Percentiles rank a stretch among this genome's conserved stretches.
Evolutionary conservation across 768 basidiomycete species (phyloP).

Genomic region (Mycena epipterygia): DNA sequence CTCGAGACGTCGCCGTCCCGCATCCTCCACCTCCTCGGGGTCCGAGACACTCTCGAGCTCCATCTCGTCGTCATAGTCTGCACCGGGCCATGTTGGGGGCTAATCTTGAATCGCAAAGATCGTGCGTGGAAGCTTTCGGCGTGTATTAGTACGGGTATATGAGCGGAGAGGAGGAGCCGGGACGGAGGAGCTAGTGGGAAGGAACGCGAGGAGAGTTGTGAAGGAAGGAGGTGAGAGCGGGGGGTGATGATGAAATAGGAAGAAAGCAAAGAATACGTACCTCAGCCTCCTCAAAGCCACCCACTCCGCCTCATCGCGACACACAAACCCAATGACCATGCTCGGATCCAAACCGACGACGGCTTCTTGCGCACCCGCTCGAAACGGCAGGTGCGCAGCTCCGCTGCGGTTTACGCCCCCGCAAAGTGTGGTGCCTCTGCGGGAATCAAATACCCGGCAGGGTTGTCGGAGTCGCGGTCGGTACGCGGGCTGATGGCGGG

Average conservation of each 20-base stretch:
- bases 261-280: slow-evolving; percentile 58
- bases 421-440: slow-evolving; percentile 72
- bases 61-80: slow-evolving; percentile 80
- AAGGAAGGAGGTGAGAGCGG: too few species aligned
- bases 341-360: slow-evolving; percentile 92
- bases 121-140: not conserved
- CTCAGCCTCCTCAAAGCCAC: slow-evolving; percentile 79
- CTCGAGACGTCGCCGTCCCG: slow-evolving; percentile 37
- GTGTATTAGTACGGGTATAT: not conserved
- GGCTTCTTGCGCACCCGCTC: slow-evolving; percentile 96
- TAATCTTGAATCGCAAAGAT: slow-evolving; percentile 22
- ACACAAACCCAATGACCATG: slow-evolving; percentile 95
- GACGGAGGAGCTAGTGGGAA: too few species aligned
- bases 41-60: slow-evolving; percentile 90
- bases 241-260: too few species aligned
- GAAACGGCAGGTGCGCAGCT: slow-evolving; percentile 93
- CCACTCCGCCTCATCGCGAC: slow-evolving; percentile 88
- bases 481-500: too few species aligned
- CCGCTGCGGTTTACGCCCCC: slow-evolving; percentile 76
- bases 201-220: too few species aligned
- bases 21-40: slow-evolving; percentile 55
- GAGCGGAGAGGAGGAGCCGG: not conserved
- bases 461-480: too few species aligned
- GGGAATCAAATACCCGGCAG: slow-evolving; percentile 32
- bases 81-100: slow-evolving; percentile 26